Evolutionary conservation across 257 asterid species (phyloP).

Genomic region (Linaria vulgaris): DNA sequence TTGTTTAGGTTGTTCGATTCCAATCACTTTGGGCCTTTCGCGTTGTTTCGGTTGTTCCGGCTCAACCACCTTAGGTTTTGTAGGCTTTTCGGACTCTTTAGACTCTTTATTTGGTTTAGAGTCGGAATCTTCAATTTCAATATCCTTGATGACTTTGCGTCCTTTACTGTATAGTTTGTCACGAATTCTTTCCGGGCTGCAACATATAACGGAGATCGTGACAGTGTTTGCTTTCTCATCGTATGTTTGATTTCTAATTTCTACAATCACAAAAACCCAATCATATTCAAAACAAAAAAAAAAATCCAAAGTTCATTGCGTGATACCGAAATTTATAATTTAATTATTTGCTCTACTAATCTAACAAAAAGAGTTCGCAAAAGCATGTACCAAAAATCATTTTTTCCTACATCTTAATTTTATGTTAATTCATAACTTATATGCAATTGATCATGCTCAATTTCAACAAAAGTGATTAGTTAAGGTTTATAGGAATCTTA

Average conservation of each 20-base stretch:
- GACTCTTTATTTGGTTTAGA: slow-evolving; percentile 29
- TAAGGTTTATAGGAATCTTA: slow-evolving; percentile 39
- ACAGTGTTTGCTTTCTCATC: slow-evolving; percentile 64
- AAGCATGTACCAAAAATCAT: too few relatives aligned
- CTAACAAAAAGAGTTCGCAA: too few relatives aligned
- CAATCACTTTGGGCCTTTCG: slow-evolving; percentile 18
- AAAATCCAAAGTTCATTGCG: too few relatives aligned
- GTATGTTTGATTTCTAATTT: slow-evolving; percentile 60
- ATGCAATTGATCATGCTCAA: background rate
- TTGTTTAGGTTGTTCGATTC: background rate
- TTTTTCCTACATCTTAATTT: too few relatives aligned
- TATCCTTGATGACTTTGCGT: slow-evolving; percentile 52
- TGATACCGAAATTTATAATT: too few relatives aligned
- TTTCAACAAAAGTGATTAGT: background rate
- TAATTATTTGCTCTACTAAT: too few relatives aligned
- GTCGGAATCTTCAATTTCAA: slow-evolving; percentile 55
- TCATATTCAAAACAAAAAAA: too few relatives aligned
- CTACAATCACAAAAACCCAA: slow-evolving; percentile 38
- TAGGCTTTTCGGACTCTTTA: slow-evolving; percentile 24
- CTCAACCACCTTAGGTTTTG: slow-evolving; percentile 20
- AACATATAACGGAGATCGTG: slow-evolving; percentile 62
- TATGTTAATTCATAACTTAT: too few relatives aligned
- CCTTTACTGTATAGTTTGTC: slow-evolving; percentile 74
- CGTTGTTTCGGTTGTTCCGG: slow-evolving; percentile 24
- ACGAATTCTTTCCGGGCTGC: slow-evolving; percentile 69